These are phyloP conservation scores for Tricholoma sp. DNA, from an alignment of 768 basidiomycete genomes.

Conservation along the genomic window DNA sequence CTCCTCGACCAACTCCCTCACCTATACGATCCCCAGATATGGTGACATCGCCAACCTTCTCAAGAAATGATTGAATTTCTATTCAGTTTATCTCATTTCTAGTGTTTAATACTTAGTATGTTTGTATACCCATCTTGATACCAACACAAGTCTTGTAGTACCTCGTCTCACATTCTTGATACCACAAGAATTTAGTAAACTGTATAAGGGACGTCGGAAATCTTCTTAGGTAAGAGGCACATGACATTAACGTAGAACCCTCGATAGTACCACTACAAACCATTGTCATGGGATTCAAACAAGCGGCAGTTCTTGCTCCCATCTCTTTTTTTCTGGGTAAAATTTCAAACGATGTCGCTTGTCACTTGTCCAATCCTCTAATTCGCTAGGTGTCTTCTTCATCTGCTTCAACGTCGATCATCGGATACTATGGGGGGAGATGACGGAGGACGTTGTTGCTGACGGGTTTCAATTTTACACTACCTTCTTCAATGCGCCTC, in stretches of 20 bases:
- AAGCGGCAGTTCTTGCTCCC: constrained; percentile 83
- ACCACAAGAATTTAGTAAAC: no score
- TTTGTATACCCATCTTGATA: constrained; percentile 20
- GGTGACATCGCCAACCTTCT: constrained; percentile 18
- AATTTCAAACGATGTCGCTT: constrained; percentile 15
- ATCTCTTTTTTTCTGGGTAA: constrained; percentile 87
- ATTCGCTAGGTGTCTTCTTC: constrained; percentile 61
- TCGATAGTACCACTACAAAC: no score
- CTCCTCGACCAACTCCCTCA: constrained; percentile 43
- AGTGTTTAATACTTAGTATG: background rate
- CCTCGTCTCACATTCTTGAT: background rate
- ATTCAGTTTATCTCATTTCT: constrained; percentile 10
- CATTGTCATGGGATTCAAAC: constrained; percentile 73
- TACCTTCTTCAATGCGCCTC: constrained; percentile 90
- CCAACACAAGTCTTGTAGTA: constrained; percentile 15
- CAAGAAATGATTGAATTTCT: constrained; percentile 17
- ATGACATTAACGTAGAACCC: background rate
- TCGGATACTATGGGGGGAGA: constrained; percentile 65
- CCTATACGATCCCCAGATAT: constrained; percentile 28
- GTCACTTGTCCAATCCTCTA: background rate
- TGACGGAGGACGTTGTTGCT: constrained; percentile 58
- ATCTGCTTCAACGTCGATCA: constrained; percentile 88
- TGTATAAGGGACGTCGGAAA: background rate
- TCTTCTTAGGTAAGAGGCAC: background rate
- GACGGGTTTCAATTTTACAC: constrained; percentile 89